Conservation (phyloP, 2,329 filamentous ascomycete genomes). For the Talaromyces rugulosus region DNA sequence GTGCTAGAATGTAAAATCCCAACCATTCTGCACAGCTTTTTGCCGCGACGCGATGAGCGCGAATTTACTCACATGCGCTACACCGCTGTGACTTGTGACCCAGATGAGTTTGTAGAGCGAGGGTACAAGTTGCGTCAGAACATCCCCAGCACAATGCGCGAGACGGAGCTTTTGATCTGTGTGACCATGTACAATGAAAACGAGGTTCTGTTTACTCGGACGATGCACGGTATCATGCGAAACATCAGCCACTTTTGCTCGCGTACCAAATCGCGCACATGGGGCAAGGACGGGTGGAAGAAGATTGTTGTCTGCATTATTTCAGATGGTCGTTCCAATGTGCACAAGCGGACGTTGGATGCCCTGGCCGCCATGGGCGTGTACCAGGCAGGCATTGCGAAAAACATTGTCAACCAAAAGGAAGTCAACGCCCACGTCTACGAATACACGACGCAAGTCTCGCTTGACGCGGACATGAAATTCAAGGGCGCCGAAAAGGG, state of each 20-base stretch:
- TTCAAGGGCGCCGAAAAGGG: slow-evolving; percentile 99
- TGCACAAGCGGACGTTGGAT: slow-evolving; percentile 89
- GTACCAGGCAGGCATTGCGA: slow-evolving; percentile 97
- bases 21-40: slow-evolving; percentile 94
- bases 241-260: slow-evolving; percentile 97
- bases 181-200: slow-evolving; percentile 99
- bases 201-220: slow-evolving; percentile 92
- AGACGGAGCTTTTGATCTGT: slow-evolving; percentile 95
- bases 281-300: slow-evolving; percentile 97
- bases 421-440: slow-evolving; percentile 96
- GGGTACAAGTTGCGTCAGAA: slow-evolving; percentile 93
- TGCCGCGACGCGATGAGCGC: slow-evolving; percentile 85
- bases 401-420: slow-evolving; percentile 95
- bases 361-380: slow-evolving; percentile 94
- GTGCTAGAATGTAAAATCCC: slow-evolving; percentile 99
- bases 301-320: slow-evolving; percentile 99
- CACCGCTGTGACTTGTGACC: slow-evolving; percentile 96
- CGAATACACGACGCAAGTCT: slow-evolving; percentile 98
- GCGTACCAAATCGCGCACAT: slow-evolving; percentile 84
- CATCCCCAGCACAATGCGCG: slow-evolving; percentile 74
- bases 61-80: slow-evolving; percentile 99
- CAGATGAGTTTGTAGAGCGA: slow-evolving; percentile 81
- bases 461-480: slow-evolving; percentile 88
- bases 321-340: slow-evolving; percentile 87
- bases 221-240: slow-evolving; percentile 98